These are phyloP conservation scores for Alternaria postmessia DNA, from an alignment of 2,329 filamentous ascomycete species.

Conservation along the genomic window DNA sequence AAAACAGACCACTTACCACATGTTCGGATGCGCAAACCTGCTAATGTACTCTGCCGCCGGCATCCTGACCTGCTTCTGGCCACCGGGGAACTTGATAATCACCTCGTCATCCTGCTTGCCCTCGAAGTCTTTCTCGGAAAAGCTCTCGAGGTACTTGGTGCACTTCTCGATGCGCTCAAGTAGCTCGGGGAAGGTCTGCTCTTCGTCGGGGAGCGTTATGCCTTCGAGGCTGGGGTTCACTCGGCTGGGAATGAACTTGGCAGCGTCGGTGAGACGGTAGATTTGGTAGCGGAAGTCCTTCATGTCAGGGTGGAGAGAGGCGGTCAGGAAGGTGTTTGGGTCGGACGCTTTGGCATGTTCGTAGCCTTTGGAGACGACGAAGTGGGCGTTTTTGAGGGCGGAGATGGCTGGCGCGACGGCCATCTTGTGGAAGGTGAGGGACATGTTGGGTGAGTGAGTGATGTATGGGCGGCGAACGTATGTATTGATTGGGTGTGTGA, in stretches of 20 bases:
- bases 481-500: background rate
- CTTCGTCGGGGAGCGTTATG: slow-evolving; percentile 51
- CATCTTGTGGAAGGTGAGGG: slow-evolving; percentile 43
- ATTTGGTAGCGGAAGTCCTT: slow-evolving; percentile 60
- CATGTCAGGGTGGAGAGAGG: slow-evolving; percentile 61
- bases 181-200: slow-evolving; percentile 61
- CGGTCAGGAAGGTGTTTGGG: slow-evolving; percentile 49
- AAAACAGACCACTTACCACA: slow-evolving; percentile 51
- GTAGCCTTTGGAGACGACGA: slow-evolving; percentile 57
- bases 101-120: slow-evolving; percentile 54
- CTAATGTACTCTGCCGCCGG: slow-evolving; percentile 58
- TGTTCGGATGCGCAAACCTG: slow-evolving; percentile 64
- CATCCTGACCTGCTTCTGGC: slow-evolving; percentile 50
- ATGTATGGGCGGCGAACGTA: background rate
- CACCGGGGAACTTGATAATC: slow-evolving; percentile 36
- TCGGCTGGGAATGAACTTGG: slow-evolving; percentile 53
- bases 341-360: slow-evolving; percentile 50
- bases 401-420: slow-evolving; percentile 55
- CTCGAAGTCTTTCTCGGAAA: slow-evolving; percentile 55
- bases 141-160: slow-evolving; percentile 56
- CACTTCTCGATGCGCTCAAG: slow-evolving; percentile 58
- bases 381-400: slow-evolving; percentile 53
- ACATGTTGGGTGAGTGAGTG: slow-evolving; percentile 22
- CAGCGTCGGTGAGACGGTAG: slow-evolving; percentile 53
- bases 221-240: slow-evolving; percentile 47